Evolutionary conservation across 768 basidiomycete genomes (phyloP), one percentile per base, ranked within the genome.

Genomic region (Lentinula boryana): DNA sequence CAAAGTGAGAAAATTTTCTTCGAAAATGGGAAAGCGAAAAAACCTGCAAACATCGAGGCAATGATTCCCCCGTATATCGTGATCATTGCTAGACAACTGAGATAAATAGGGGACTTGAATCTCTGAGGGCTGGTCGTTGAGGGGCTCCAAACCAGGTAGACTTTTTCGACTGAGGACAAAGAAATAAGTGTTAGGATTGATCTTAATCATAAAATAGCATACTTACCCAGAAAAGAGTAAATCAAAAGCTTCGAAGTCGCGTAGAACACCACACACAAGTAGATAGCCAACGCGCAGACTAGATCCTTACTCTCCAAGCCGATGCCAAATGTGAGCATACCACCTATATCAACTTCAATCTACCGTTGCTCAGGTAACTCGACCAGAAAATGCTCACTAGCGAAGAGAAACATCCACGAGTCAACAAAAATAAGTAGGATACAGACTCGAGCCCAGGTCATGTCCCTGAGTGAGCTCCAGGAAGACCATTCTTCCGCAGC

Each of bases 391-490:
- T 2, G 49, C 57, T 36, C 35, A 58, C 57, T 58, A 13, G 57
- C 18, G 44, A 48, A 58, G 31, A 58, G 48, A n/a, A 58, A 58
- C 32, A 58, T 38, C 57, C 57, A 58, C 4, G 57, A 58, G 18
- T 58, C 57, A 1, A 58, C 2, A 31, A 58, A 58, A 8, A 58
- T 44, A 31, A 58, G 57, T 23, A 50, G 18, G 35, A 35, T 36
- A 23, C 44, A 50, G 4, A 49, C 18, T 9, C 57, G 57, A 13
- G 57, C 48, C 57, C 57, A 58, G 31, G 57, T 18, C 48, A 50
- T 58, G 4, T 48, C 32, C 32, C 7, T 33, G 15, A 58, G 13
- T 27, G 44, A 46, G n/a, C 16, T 48, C 56, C 56, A 48, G 2
- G 56, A 57, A 2, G 35, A 8, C 55, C 55, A 56, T 0, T 56